phyloP scores from a whole-genome alignment of 768 basidiomycete genomes.

The Boletus rufocinnamomeus region DNA sequence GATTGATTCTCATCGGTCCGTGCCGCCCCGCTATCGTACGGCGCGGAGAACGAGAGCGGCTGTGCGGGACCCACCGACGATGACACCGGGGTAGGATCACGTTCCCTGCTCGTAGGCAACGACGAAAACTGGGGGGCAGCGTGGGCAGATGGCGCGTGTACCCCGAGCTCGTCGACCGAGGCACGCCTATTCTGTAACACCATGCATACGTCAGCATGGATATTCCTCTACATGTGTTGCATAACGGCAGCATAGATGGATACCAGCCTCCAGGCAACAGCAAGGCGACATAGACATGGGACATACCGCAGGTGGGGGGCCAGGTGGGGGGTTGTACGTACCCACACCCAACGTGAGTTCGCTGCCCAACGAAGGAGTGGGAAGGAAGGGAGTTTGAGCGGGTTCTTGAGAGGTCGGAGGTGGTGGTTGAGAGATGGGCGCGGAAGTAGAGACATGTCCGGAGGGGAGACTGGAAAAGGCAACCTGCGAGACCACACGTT shows the following conservation, averaged over 20 bases:
- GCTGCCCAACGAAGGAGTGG: slow-evolving; percentile 37
- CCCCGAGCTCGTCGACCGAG: slow-evolving; percentile 33
- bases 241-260: slow-evolving; percentile 7
- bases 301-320: slow-evolving; percentile 23
- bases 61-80: slow-evolving; percentile 12
- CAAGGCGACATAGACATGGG: slow-evolving; percentile 12
- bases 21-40: slow-evolving; percentile 6
- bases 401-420: slow-evolving; percentile 6
- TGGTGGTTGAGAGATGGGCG: slow-evolving; percentile 1
- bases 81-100: slow-evolving; percentile 27
- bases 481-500: slow-evolving; percentile 55
- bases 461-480: slow-evolving; percentile 45
- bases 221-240: slow-evolving; percentile 14
- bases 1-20: slow-evolving; percentile 32
- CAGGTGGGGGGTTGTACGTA: slow-evolving; percentile 12
- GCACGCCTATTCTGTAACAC: slow-evolving; percentile 20
- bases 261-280: slow-evolving; percentile 24
- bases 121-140: slow-evolving; percentile 55
- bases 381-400: slow-evolving; percentile 25
- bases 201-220: slow-evolving; percentile 14
- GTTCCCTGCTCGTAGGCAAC: slow-evolving; percentile 51
- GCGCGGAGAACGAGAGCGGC: slow-evolving; percentile 12
- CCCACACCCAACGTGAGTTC: slow-evolving; percentile 28
- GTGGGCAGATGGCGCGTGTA: slow-evolving; percentile 9
- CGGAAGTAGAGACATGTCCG: slow-evolving; percentile 6